Conservation (phyloP, 805 yeast genomes). For the Maudiozyma barnettii region DNA sequence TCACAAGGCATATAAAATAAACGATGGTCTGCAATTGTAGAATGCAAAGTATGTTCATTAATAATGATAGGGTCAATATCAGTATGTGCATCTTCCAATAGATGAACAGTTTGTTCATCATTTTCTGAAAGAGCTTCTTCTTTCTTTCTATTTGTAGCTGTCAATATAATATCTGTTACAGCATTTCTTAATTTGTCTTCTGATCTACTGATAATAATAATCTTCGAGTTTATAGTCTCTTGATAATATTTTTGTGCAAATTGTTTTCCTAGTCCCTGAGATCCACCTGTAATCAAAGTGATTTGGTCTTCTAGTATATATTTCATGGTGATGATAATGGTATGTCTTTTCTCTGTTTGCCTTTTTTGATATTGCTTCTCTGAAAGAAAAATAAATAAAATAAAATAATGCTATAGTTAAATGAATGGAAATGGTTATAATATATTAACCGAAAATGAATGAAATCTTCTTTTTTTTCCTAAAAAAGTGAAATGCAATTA, state of each 20-base stretch:
- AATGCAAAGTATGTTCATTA: not conserved
- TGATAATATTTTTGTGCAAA: constrained; percentile 50
- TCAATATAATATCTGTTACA: constrained; percentile 32
- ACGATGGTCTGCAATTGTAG: constrained; percentile 15
- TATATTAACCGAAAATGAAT: too few species aligned
- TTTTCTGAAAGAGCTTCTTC: not conserved
- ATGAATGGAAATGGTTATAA: too few species aligned
- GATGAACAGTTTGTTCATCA: constrained; percentile 7
- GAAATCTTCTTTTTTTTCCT: too few species aligned
- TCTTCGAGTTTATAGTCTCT: constrained; percentile 43
- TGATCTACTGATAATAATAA: constrained; percentile 72
- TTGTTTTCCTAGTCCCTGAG: constrained; percentile 87
- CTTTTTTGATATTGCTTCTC: too few species aligned
- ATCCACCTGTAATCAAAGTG: constrained; percentile 83
- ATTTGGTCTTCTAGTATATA: constrained; percentile 37
- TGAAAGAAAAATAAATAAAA: too few species aligned
- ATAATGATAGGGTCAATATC: not conserved
- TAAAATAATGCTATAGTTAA: too few species aligned
- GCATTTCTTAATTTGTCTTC: constrained; percentile 46
- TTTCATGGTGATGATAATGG: constrained; percentile 7
- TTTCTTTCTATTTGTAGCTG: not conserved
- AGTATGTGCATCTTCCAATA: not conserved
- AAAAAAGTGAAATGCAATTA: too few species aligned
- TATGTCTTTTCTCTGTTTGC: too few species aligned
- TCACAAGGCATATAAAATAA: constrained; percentile 52